Conservation (phyloP, 768 basidiomycete species). For the Strobilomyces dryophilus region DNA sequence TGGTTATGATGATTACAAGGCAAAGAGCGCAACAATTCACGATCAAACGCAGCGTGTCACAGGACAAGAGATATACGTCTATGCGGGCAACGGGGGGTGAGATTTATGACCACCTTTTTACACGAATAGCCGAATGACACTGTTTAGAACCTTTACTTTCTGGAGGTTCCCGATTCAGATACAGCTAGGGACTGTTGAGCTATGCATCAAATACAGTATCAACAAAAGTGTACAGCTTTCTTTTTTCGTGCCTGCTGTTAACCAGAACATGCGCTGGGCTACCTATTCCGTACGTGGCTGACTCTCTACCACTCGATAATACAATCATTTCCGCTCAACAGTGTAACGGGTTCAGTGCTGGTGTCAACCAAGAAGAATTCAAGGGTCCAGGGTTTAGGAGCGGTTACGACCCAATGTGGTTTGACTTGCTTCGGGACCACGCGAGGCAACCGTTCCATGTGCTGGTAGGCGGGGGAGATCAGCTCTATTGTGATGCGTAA, state of each 20-base stretch:
- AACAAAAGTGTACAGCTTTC: slow-evolving; percentile 73
- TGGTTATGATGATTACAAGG: slow-evolving; percentile 15
- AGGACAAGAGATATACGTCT: slow-evolving; percentile 74
- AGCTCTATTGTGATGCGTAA: slow-evolving; percentile 81
- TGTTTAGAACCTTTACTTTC: slow-evolving; percentile 77
- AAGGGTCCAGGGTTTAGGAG: slow-evolving; percentile 72
- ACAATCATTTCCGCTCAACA: slow-evolving; percentile 23
- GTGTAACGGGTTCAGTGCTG: slow-evolving; percentile 89
- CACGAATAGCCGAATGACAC: not conserved
- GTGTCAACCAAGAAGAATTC: slow-evolving; percentile 87
- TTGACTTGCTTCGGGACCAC: slow-evolving; percentile 85
- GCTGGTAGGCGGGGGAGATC: slow-evolving; percentile 93
- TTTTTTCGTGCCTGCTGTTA: slow-evolving; percentile 78
- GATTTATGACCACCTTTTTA: slow-evolving; percentile 16
- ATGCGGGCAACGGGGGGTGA: slow-evolving; percentile 52
- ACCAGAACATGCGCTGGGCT: slow-evolving; percentile 89
- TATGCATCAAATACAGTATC: slow-evolving; percentile 74
- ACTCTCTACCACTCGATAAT: not conserved
- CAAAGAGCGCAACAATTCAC: slow-evolving; percentile 13
- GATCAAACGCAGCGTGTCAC: slow-evolving; percentile 41
- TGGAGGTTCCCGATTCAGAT: slow-evolving; percentile 90
- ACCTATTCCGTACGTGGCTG: slow-evolving; percentile 65
- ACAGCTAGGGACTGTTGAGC: slow-evolving; percentile 66
- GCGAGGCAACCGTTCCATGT: slow-evolving; percentile 77
- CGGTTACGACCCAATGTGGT: slow-evolving; percentile 91